Evolutionary conservation across 495 filamentous ascomycete species (phyloP).

Genomic region (Penicillium bovifimosum): DNA sequence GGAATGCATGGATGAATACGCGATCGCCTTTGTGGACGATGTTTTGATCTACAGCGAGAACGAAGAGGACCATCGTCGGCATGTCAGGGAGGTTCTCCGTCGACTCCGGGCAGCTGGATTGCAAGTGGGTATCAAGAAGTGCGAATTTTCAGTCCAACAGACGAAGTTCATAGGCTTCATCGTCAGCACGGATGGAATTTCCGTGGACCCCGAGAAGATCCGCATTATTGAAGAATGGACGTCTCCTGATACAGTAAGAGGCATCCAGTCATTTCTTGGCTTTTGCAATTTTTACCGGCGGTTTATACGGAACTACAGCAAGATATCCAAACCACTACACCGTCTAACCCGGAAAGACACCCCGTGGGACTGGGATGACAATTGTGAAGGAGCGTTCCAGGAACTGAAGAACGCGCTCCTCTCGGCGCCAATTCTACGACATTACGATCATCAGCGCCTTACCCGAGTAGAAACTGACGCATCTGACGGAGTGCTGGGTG

Average conservation of each 20-base stretch:
- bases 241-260: no score
- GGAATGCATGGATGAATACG: no score
- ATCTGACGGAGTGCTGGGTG: conserved; percentile 8
- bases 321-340: conserved; percentile 10
- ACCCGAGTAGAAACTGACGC: no score
- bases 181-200: conserved; percentile 10
- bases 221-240: conserved; percentile 15
- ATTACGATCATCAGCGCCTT: conserved; percentile 14
- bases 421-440: conserved; percentile 5
- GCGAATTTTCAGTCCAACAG: no score
- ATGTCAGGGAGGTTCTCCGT: no score
- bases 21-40: no score
- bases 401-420: conserved; percentile 11
- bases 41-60: no score
- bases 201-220: conserved; percentile 19
- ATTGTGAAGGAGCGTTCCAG: background rate
- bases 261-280: conserved; percentile 24
- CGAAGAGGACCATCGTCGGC: no score
- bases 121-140: no score
- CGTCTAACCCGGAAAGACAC: background rate
- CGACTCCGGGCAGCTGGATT: no score
- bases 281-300: conserved; percentile 29
- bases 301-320: conserved; percentile 24
- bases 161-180: conserved; percentile 8
- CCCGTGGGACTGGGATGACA: no score